Evolutionary conservation across 345 rosid species (phyloP).

Genomic region (Eutrema japonicum): DNA sequence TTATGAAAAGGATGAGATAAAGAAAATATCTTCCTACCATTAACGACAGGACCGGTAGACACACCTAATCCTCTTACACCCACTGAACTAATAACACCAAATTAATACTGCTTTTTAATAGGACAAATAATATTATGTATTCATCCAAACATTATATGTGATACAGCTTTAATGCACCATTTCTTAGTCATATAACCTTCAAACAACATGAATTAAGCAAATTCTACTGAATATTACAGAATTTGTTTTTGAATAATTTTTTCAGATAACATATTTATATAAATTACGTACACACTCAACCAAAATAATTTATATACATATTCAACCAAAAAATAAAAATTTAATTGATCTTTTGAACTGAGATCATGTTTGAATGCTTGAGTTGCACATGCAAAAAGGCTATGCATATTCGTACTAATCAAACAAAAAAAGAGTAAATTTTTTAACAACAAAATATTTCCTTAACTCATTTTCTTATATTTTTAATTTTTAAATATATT

Average conservation of each 20-base stretch:
- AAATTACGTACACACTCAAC: not conserved
- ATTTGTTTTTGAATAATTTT: not conserved
- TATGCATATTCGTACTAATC: not conserved
- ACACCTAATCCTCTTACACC: conserved; percentile 44
- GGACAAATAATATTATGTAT: not conserved
- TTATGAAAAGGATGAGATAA: conserved; percentile 1
- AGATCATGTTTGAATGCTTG: not conserved
- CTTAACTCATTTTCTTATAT: not conserved
- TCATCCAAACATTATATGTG: not conserved
- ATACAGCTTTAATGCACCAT: conserved; percentile 34
- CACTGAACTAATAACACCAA: conserved; percentile 38
- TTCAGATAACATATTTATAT: not conserved
- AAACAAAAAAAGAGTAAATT: not conserved
- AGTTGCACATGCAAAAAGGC: not conserved
- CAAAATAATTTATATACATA: not conserved
- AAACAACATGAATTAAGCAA: conserved; percentile 5
- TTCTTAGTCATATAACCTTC: conserved; percentile 8
- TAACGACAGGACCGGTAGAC: conserved; percentile 44
- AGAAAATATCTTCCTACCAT: conserved; percentile 35
- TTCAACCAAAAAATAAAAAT: not conserved
- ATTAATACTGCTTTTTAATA: conserved; percentile 37
- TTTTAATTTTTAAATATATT: not conserved
- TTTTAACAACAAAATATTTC: not conserved
- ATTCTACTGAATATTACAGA: not conserved
- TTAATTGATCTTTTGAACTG: not conserved